A percentile compares a stretch with the other conserved stretches of the same genome.
These are phyloP conservation scores for Trichomonas gallinae DNA, from an alignment of 208 protist species.

Conservation along the genomic window DNA sequence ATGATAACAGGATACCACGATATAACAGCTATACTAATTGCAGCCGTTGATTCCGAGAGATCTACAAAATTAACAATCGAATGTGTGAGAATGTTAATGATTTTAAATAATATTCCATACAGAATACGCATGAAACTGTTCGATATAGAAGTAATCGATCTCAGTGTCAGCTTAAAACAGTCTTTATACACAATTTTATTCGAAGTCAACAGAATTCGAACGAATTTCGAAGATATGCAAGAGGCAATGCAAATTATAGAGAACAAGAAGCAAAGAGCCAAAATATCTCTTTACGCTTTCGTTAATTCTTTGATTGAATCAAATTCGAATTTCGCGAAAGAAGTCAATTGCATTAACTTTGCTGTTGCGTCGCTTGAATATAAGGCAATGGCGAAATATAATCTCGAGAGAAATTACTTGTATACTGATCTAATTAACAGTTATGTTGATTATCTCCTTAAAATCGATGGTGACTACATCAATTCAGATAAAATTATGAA, in stretches of 20 bases:
- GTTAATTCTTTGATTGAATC: background rate
- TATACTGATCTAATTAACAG: background rate
- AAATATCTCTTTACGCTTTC: background rate
- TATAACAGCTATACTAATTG: background rate
- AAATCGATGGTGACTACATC: background rate
- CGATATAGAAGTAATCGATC: background rate
- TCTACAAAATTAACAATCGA: background rate
- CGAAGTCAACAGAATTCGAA: background rate
- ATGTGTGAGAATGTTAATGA: background rate
- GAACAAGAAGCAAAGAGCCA: background rate
- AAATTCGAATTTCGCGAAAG: background rate
- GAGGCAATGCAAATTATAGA: background rate
- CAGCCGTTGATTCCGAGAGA: background rate
- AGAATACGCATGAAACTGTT: background rate
- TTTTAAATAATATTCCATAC: background rate
- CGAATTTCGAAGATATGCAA: background rate
- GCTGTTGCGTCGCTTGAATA: background rate
- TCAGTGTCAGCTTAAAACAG: background rate
- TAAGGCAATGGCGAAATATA: background rate
- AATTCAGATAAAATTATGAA: background rate
- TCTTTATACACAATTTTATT: background rate
- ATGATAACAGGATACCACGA: background rate
- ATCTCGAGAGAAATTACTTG: background rate
- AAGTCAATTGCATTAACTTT: background rate
- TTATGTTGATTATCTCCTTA: background rate